These are phyloP conservation scores for Aspergillus panamensis DNA, from an alignment of 495 filamentous ascomycete genomes.

Conservation along the genomic window DNA sequence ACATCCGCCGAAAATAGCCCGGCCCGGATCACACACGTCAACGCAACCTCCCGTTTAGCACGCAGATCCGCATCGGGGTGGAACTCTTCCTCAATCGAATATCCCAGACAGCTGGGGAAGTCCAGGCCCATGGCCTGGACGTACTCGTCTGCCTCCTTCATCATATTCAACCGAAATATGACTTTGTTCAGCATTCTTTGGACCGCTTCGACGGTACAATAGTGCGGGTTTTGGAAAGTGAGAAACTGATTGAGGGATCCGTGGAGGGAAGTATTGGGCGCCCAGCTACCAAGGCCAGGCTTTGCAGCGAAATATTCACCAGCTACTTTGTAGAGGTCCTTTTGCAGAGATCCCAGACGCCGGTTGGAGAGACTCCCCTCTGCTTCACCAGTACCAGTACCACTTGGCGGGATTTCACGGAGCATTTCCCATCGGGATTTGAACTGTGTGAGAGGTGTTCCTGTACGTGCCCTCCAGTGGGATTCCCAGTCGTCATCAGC, in stretches of 20 bases:
- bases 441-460: neutral
- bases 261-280: neutral
- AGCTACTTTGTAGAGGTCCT: neutral
- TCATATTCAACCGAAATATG: neutral
- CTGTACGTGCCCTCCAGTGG: neutral
- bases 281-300: neutral
- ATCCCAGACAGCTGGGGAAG: neutral
- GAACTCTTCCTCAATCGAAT: neutral
- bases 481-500: slow-evolving; percentile 27
- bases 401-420: neutral
- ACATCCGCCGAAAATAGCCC: too few relatives aligned
- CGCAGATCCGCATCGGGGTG: neutral
- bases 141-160: neutral
- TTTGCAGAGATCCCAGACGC: neutral
- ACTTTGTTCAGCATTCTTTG: neutral
- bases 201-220: neutral
- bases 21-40: too few relatives aligned
- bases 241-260: neutral
- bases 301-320: neutral
- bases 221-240: neutral
- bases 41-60: too few relatives aligned
- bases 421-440: neutral
- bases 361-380: neutral
- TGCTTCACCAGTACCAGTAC: neutral
- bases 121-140: neutral